These are phyloP conservation scores for Phaeosphaeriaceae sp. DNA, from an alignment of 2,329 filamentous ascomycete species.

Conservation along the genomic window DNA sequence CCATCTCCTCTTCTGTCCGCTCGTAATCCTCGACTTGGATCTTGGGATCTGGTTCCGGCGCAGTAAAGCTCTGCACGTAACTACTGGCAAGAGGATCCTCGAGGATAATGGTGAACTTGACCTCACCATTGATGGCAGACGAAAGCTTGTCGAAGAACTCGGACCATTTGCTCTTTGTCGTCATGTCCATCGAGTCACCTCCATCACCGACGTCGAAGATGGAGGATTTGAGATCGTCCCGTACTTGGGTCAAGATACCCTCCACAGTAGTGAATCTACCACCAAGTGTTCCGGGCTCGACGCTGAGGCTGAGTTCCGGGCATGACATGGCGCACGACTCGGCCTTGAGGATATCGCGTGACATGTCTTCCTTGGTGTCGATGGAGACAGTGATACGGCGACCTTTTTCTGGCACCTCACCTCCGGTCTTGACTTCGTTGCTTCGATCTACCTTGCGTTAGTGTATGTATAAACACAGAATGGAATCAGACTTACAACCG, in stretches of 20 bases:
- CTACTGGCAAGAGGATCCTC: conserved; percentile 90
- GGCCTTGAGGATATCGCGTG: conserved; percentile 93
- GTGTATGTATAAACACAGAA: background rate
- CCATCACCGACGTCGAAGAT: conserved; percentile 81
- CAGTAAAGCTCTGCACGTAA: conserved; percentile 87
- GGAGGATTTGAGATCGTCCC: conserved; percentile 84
- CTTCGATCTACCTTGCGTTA: conserved; percentile 67
- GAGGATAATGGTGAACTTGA: conserved; percentile 82
- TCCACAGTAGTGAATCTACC: conserved; percentile 97
- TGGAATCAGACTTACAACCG: conserved; percentile 61
- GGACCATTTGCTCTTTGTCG: conserved; percentile 76
- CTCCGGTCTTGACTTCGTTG: conserved; percentile 97
- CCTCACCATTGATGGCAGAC: conserved; percentile 78
- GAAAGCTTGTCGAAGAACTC: conserved; percentile 81
- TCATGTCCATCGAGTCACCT: conserved; percentile 78
- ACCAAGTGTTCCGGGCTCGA: conserved; percentile 92
- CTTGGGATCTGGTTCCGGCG: conserved; percentile 82
- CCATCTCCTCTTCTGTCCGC: conserved; percentile 89
- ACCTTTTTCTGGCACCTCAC: conserved; percentile 85
- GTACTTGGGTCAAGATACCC: conserved; percentile 89
- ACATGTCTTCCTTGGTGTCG: conserved; percentile 73
- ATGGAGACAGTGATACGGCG: conserved; percentile 82
- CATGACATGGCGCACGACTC: conserved; percentile 89
- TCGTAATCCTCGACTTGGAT: conserved; percentile 84
- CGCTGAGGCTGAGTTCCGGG: conserved; percentile 83